Evolutionary conservation across 768 basidiomycete genomes (phyloP).

Genomic region (Baorangia bicolor): DNA sequence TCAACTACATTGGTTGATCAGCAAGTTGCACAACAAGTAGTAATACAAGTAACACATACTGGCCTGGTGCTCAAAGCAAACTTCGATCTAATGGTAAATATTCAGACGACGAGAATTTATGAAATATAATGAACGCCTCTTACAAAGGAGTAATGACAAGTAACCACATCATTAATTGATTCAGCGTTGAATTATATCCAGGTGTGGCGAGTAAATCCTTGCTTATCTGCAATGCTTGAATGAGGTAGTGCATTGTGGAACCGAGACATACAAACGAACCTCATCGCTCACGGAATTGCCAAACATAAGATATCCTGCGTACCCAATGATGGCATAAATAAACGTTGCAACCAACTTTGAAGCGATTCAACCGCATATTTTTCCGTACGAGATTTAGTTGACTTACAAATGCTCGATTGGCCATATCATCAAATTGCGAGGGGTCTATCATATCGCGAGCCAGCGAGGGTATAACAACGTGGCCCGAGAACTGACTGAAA

Average conservation of each 20-base stretch:
- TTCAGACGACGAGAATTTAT: slow-evolving; percentile 16
- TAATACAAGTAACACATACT: slow-evolving; percentile 39
- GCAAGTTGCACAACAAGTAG: background rate
- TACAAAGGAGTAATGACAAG: slow-evolving; percentile 77
- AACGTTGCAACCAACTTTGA: slow-evolving; percentile 59
- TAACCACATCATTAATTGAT: slow-evolving; percentile 78
- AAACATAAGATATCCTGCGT: slow-evolving; percentile 91
- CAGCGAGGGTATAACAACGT: slow-evolving; percentile 87
- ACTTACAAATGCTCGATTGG: slow-evolving; percentile 83
- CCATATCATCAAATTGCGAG: slow-evolving; percentile 74
- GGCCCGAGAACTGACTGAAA: slow-evolving; percentile 72
- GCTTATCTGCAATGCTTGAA: slow-evolving; percentile 58
- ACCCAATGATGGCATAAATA: slow-evolving; percentile 67
- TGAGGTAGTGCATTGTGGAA: background rate
- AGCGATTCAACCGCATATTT: background rate
- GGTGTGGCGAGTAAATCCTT: slow-evolving; percentile 71
- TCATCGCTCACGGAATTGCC: slow-evolving; percentile 77
- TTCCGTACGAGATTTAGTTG: background rate
- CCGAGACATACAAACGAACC: slow-evolving; percentile 40
- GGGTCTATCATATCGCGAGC: slow-evolving; percentile 90
- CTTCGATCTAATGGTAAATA: slow-evolving; percentile 58
- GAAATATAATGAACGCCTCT: slow-evolving; percentile 22
- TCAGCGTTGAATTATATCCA: slow-evolving; percentile 71
- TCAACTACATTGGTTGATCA: slow-evolving; percentile 49
- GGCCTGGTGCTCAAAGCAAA: slow-evolving; percentile 84